phyloP scores from a whole-genome alignment of 2,329 filamentous ascomycete species.

The Salinomyces thailandicus region DNA sequence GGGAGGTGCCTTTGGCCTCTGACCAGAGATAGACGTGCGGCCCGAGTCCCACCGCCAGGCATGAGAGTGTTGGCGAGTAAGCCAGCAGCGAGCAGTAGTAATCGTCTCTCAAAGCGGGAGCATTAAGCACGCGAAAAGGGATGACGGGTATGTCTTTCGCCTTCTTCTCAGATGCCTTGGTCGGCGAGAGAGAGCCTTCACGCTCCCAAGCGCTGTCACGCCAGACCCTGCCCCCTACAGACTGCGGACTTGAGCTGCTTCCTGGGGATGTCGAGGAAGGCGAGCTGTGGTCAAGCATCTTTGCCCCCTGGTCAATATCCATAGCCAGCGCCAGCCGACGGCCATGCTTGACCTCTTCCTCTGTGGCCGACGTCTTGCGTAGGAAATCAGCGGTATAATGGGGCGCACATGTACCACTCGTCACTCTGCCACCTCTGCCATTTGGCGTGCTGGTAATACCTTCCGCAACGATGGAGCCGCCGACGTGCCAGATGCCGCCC shows the following conservation, averaged over 20 bases:
- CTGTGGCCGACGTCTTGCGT: slow-evolving; percentile 23
- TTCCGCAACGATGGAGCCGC: slow-evolving; percentile 43
- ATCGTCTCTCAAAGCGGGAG: slow-evolving; percentile 80
- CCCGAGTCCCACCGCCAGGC: slow-evolving; percentile 73
- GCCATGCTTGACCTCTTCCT: slow-evolving; percentile 47
- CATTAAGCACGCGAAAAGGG: slow-evolving; percentile 58
- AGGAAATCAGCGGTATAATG: slow-evolving; percentile 49
- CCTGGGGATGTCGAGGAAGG: slow-evolving; percentile 4
- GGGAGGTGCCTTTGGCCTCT: slow-evolving; percentile 47
- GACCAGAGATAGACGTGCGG: slow-evolving; percentile 82
- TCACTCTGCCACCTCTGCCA: slow-evolving; percentile 54
- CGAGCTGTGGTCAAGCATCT: slow-evolving; percentile 47
- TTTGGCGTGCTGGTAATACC: slow-evolving; percentile 38
- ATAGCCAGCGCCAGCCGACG: slow-evolving; percentile 69
- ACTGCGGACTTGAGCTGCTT: not conserved
- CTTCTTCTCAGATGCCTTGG: slow-evolving; percentile 8
- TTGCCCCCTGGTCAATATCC: slow-evolving; percentile 59
- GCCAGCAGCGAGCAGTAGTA: slow-evolving; percentile 90
- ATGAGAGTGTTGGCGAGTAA: slow-evolving; percentile 64
- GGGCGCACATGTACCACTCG: slow-evolving; percentile 62
- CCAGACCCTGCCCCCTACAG: slow-evolving; percentile 1
- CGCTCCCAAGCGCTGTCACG: slow-evolving; percentile 12
- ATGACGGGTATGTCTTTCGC: slow-evolving; percentile 22
- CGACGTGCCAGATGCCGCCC: slow-evolving; percentile 67
- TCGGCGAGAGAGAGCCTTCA: slow-evolving; percentile 4